phyloP scores from a whole-genome alignment of 2,329 filamentous ascomycete species.

The Samsoniella hepiali region DNA sequence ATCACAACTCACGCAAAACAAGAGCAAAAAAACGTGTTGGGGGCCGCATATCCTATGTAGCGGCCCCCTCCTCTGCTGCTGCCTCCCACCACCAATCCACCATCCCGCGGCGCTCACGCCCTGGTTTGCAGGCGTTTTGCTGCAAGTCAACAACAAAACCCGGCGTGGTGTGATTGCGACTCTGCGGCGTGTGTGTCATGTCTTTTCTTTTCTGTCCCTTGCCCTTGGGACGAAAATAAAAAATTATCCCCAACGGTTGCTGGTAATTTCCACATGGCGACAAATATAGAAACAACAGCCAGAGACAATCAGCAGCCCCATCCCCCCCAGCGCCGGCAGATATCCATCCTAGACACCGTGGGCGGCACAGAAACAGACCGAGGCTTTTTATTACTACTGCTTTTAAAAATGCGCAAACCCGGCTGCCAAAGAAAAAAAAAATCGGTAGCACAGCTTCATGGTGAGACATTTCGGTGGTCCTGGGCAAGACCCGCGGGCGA shows the following conservation, averaged over 20 bases:
- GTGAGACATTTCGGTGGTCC: constrained; percentile 16
- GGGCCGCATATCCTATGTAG: background rate
- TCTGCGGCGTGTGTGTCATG: constrained; percentile 1
- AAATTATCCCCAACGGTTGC: background rate
- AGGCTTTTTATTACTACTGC: background rate
- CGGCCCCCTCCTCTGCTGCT: background rate
- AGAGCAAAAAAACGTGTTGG: background rate
- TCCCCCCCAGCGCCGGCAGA: background rate
- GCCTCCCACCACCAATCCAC: background rate
- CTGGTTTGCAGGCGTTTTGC: background rate
- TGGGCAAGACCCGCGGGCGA: background rate
- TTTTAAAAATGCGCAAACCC: background rate
- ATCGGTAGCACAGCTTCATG: constrained; percentile 1
- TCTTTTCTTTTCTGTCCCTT: background rate
- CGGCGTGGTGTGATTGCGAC: background rate
- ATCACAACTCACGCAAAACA: too few relatives aligned
- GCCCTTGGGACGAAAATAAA: background rate
- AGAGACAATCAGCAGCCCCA: background rate
- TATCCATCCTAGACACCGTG: background rate
- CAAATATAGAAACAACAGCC: background rate
- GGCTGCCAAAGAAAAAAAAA: background rate
- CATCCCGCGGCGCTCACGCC: background rate
- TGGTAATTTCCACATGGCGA: constrained; percentile 1
- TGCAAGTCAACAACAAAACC: background rate
- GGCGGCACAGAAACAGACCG: background rate